These are phyloP conservation scores for Pascua sp. DNA, from an alignment of 1,284 basidiomycete species.

Conservation along the genomic window DNA sequence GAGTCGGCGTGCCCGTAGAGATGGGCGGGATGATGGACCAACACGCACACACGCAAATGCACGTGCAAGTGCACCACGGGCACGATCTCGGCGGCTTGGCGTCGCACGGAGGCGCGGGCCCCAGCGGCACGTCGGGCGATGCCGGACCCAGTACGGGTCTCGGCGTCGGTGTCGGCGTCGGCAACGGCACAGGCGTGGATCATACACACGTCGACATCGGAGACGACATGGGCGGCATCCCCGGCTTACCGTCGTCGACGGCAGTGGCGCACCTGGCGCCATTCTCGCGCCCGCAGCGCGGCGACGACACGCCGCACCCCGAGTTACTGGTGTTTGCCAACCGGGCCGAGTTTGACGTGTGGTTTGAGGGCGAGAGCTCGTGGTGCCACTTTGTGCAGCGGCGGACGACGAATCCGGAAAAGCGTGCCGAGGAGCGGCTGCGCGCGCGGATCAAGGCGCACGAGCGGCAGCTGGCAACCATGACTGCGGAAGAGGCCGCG, in stretches of 20 bases:
- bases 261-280: conserved; percentile 27
- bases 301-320: conserved; percentile 35
- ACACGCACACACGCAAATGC: conserved; percentile 7
- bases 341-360: conserved; percentile 33
- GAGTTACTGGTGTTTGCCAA: conserved; percentile 27
- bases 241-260: background rate
- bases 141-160: no score
- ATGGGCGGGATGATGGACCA: background rate
- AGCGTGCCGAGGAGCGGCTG: conserved; percentile 42
- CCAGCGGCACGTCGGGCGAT: no score
- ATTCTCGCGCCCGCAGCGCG: conserved; percentile 29
- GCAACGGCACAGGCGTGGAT: no score
- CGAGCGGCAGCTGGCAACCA: conserved; percentile 27
- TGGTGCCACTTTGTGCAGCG: conserved; percentile 50
- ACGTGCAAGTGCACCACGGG: no score
- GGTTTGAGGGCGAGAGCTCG: conserved; percentile 40
- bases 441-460: conserved; percentile 40
- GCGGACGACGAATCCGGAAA: conserved; percentile 43
- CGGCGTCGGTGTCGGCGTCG: no score
- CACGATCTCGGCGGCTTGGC: background rate
- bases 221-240: background rate
- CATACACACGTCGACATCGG: background rate
- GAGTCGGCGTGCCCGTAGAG: background rate
- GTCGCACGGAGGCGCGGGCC: background rate
- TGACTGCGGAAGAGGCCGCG: conserved; percentile 38